phyloP scores from a whole-genome alignment of 441 rosid genomes.

The Erodium moschatum region DNA sequence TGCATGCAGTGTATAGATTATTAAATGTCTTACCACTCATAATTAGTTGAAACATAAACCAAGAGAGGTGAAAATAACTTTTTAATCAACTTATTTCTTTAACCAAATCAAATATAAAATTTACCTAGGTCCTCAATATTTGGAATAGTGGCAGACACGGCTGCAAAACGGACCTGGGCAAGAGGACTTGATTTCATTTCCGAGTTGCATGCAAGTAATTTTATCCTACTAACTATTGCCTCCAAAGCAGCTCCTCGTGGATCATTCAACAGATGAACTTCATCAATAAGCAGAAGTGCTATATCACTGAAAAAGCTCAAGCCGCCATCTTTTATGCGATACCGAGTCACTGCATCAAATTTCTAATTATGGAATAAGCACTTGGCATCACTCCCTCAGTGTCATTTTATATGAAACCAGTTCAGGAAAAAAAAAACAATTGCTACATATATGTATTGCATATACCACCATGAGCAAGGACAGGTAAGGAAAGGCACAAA shows the following conservation, averaged over 20 bases:
- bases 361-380: conserved; percentile 40
- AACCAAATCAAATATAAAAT: conserved; percentile 18
- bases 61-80: conserved; percentile 5
- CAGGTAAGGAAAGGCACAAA: background rate
- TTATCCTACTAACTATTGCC: conserved; percentile 92
- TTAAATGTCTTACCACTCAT: conserved; percentile 8
- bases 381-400: background rate
- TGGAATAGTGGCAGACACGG: conserved; percentile 94
- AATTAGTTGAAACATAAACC: conserved; percentile 8
- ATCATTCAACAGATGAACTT: conserved; percentile 91
- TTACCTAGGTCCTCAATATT: conserved; percentile 89
- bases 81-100: conserved; percentile 15
- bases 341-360: conserved; percentile 91
- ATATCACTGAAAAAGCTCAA: conserved; percentile 91
- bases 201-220: conserved; percentile 68
- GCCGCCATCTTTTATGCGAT: conserved; percentile 81
- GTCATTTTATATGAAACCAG: conserved; percentile 8
- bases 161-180: conserved; percentile 67
- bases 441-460: background rate
- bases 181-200: conserved; percentile 72
- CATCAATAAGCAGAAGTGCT: conserved; percentile 82
- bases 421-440: conserved; percentile 11
- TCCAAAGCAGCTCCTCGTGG: conserved; percentile 93
- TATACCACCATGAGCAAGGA: conserved; percentile 1
- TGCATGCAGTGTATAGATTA: conserved; percentile 18